Conservation (phyloP, 2,329 filamentous ascomycete genomes). For the Lanzia echinophila region DNA sequence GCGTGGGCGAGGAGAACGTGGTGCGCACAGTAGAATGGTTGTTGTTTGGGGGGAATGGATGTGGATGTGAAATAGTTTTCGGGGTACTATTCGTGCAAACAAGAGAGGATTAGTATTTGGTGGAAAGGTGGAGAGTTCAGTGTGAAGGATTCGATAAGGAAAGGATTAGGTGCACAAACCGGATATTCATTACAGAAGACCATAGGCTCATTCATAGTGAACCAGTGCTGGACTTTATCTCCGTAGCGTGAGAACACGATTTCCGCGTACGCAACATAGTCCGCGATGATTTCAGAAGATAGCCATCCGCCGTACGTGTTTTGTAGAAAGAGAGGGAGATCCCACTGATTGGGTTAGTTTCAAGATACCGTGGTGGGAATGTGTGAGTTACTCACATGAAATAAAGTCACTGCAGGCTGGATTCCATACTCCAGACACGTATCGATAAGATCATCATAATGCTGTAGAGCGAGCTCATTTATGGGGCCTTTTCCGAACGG, state of each 20-base stretch:
- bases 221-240: slow-evolving; percentile 44
- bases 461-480: slow-evolving; percentile 43
- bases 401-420: slow-evolving; percentile 40
- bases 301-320: slow-evolving; percentile 38
- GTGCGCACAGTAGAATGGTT: slow-evolving; percentile 34
- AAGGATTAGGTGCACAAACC: background rate
- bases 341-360: slow-evolving; percentile 18
- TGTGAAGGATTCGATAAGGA: background rate
- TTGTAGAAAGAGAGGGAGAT: slow-evolving; percentile 30
- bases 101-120: background rate
- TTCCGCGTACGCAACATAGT: slow-evolving; percentile 46
- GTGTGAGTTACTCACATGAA: slow-evolving; percentile 30
- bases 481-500: slow-evolving; percentile 45
- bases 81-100: too few relatives aligned
- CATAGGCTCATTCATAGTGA: slow-evolving; percentile 46
- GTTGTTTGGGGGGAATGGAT: slow-evolving; percentile 34
- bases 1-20: slow-evolving; percentile 43
- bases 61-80: slow-evolving; percentile 33
- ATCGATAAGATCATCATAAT: slow-evolving; percentile 48
- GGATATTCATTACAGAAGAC: slow-evolving; percentile 25
- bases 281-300: slow-evolving; percentile 40
- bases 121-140: too few relatives aligned
- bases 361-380: background rate
- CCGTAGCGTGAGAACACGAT: slow-evolving; percentile 44
- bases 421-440: slow-evolving; percentile 44